phyloP scores from a whole-genome alignment of 2,329 filamentous ascomycete genomes.

The Pyricularia sp. region DNA sequence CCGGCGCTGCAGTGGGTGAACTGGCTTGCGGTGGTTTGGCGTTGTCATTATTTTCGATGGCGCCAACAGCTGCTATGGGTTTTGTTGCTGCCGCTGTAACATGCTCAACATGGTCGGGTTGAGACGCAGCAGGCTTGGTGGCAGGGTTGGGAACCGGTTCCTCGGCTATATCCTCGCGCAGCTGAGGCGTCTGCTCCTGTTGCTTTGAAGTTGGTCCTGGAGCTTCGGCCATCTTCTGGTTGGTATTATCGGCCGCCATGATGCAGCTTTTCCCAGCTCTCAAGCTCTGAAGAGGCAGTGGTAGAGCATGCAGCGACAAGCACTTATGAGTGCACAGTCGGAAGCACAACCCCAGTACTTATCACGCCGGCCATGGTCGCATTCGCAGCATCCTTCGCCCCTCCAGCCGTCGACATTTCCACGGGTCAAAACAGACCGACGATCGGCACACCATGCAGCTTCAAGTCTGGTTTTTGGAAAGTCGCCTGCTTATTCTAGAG shows the following conservation, averaged over 20 bases:
- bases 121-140: neutral
- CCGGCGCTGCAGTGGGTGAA: neutral
- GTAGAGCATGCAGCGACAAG: neutral
- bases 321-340: neutral
- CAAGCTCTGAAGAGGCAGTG: neutral
- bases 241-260: too few species aligned
- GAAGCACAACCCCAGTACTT: neutral
- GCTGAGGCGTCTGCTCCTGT: neutral
- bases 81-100: neutral
- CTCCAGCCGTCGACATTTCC: neutral
- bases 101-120: neutral
- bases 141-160: neutral
- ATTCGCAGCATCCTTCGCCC: neutral
- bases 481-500: neutral
- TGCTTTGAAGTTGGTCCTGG: neutral
- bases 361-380: neutral
- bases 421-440: neutral
- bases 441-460: neutral
- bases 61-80: neutral
- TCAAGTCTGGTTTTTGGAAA: neutral
- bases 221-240: neutral
- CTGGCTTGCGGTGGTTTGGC: neutral
- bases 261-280: neutral
- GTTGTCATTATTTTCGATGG: neutral
- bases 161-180: neutral